Base-by-base conservation (phyloP, 352 stramenopile species). In the Globisporangium viniferum region DNA sequence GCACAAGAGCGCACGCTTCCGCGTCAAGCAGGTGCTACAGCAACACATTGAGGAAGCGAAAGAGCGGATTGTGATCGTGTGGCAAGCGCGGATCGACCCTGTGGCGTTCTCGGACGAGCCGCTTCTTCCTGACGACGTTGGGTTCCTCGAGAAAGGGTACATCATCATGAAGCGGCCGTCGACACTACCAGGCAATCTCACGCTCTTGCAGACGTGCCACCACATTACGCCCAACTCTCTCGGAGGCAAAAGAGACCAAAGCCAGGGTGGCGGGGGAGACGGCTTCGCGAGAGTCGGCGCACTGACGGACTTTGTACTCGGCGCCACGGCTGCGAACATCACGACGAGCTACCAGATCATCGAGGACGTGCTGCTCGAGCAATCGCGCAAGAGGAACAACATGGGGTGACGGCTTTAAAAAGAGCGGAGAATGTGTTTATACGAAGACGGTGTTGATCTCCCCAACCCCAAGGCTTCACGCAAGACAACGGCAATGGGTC, bases 41-140 rank as follows among this genome's bases (percentile, higher is more conserved):
- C 73, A 75, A 62, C 73, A 76, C 36, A 68, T 67, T 15, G 71
- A 77, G 22, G 58, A 61, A 9, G 9, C 9, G 36, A 44, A 55
- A 14, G 69, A 84, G 0, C 79, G 79, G n/a, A 66, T 84, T 22
- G 65, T 89, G 29, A 74, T 89, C 53, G 24, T 86, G 9, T 86
- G 77, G 69, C 64, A 72, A 6, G 78, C 75, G 1, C 35, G 77
- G 14, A 67, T 83, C 31, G 80, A 84, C 39, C 79, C 81, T 0
- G 73, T 82, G n/a, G 76, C 79, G 61, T 80, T 86, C 58, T 77
- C 71, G 1, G 77, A 75, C 12, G 70, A 55, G 8, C 48, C 66
- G 22, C 73, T 73, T 1, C 68, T 86, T 36, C 74, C 83, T 2
- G 75, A 72, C 36, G 71, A 55, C 48, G 48, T 71, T 22, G 62